Evolutionary conservation across 805 yeast species (phyloP).

Genomic region (Lachancea thermotolerans): DNA sequence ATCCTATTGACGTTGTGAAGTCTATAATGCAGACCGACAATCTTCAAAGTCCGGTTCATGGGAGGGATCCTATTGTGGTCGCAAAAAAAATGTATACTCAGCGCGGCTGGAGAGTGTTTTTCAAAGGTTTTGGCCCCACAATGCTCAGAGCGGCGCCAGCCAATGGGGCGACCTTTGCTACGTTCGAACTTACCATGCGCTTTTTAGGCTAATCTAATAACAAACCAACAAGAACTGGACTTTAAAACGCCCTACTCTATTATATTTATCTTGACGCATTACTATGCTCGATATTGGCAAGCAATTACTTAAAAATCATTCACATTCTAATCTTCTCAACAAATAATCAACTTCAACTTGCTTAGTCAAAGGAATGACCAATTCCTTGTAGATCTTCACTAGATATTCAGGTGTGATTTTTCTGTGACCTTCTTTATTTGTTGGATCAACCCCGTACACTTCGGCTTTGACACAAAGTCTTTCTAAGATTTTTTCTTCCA

Average conservation of each 20-base stretch:
- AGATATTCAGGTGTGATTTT: constrained; percentile 78
- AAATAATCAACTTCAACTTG: constrained; percentile 92
- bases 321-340: constrained; percentile 71
- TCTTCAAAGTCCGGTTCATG: constrained; percentile 44
- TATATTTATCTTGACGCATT: neutral
- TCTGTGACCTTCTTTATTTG: constrained; percentile 62
- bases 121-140: constrained; percentile 89
- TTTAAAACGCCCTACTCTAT: neutral
- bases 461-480: constrained; percentile 76
- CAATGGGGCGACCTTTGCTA: constrained; percentile 93
- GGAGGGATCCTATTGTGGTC: constrained; percentile 48
- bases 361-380: constrained; percentile 89
- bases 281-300: neutral
- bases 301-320: too few relatives aligned
- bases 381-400: constrained; percentile 77
- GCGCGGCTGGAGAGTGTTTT: constrained; percentile 69
- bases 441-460: constrained; percentile 84
- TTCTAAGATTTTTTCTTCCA: constrained; percentile 75
- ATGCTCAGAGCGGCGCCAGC: constrained; percentile 97
- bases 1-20: constrained; percentile 89
- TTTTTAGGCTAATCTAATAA: constrained; percentile 34
- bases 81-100: constrained; percentile 46
- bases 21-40: constrained; percentile 64
- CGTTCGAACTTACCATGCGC: constrained; percentile 88
- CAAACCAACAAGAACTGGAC: neutral